phyloP scores from a whole-genome alignment of 2,329 filamentous ascomycete genomes.

The Colletotrichum somersetense region DNA sequence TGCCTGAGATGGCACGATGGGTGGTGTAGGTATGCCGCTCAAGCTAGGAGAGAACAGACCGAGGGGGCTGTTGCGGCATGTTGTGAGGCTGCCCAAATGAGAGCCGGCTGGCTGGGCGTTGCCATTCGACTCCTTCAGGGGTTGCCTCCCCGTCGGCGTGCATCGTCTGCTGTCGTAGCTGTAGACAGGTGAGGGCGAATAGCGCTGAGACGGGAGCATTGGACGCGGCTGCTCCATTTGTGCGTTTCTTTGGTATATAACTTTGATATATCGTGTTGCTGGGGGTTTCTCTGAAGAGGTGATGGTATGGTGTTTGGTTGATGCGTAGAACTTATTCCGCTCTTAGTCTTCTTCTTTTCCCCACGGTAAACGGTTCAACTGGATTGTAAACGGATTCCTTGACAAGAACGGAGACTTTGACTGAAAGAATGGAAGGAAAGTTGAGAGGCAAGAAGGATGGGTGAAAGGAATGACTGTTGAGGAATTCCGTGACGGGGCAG shows the following conservation, averaged over 20 bases:
- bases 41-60: constrained; percentile 60
- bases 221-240: constrained; percentile 55
- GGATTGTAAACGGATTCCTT: constrained; percentile 43
- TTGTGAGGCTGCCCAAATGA: constrained; percentile 50
- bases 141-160: constrained; percentile 55
- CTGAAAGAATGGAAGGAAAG: constrained; percentile 40
- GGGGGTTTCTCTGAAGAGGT: constrained; percentile 5
- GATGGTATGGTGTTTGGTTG: constrained; percentile 18
- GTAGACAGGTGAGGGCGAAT: constrained; percentile 62
- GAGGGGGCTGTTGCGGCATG: constrained; percentile 59
- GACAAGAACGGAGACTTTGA: constrained; percentile 36
- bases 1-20: constrained; percentile 65
- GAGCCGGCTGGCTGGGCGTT: constrained; percentile 59
- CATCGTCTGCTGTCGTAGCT: constrained; percentile 59
- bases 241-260: constrained; percentile 1
- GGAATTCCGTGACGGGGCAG: constrained; percentile 41
- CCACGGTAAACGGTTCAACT: constrained; percentile 22
- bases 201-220: constrained; percentile 65
- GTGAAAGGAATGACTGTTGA: constrained; percentile 42
- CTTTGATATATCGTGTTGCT: constrained; percentile 11
- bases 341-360: constrained; percentile 22
- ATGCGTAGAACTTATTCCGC: constrained; percentile 27
- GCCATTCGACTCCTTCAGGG: constrained; percentile 65
- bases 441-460: constrained; percentile 36
- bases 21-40: constrained; percentile 61